phyloP scores from a whole-genome alignment of 179 eudicot genomes.

The Dionaea muscipula region DNA sequence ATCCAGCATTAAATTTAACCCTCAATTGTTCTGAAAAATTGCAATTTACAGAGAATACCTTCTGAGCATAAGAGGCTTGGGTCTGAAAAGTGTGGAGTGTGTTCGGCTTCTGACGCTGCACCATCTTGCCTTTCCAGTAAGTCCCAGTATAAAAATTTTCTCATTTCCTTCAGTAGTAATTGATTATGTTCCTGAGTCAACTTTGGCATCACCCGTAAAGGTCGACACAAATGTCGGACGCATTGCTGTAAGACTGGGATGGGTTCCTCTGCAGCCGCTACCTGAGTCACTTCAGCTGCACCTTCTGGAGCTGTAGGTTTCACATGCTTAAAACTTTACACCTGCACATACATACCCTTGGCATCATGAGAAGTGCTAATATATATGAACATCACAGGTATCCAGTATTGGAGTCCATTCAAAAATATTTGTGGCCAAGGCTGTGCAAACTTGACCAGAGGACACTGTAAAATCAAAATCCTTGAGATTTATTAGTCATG shows the following conservation, averaged over 20 bases:
- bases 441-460: constrained; percentile 79
- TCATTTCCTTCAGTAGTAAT: not conserved
- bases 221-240: constrained; percentile 94
- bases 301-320: constrained; percentile 70
- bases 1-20: too few species aligned
- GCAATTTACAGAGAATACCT: constrained; percentile 65
- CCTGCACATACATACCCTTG: too few species aligned
- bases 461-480: constrained; percentile 48
- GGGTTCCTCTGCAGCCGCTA: constrained; percentile 97
- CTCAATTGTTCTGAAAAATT: too few species aligned
- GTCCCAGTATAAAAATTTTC: constrained; percentile 12
- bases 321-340: not conserved
- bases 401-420: constrained; percentile 64
- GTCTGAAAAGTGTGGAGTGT: constrained; percentile 90
- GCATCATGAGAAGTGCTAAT: not conserved
- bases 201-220: constrained; percentile 19
- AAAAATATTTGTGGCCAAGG: constrained; percentile 83
- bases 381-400: constrained; percentile 15
- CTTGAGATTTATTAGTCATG: not conserved
- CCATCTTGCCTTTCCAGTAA: constrained; percentile 92
- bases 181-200: constrained; percentile 3
- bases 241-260: constrained; percentile 82
- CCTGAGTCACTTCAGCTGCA: constrained; percentile 90
- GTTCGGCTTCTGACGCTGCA: constrained; percentile 75
- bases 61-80: constrained; percentile 70